Conservation (phyloP, 768 basidiomycete genomes). For the Suillus discolor region DNA sequence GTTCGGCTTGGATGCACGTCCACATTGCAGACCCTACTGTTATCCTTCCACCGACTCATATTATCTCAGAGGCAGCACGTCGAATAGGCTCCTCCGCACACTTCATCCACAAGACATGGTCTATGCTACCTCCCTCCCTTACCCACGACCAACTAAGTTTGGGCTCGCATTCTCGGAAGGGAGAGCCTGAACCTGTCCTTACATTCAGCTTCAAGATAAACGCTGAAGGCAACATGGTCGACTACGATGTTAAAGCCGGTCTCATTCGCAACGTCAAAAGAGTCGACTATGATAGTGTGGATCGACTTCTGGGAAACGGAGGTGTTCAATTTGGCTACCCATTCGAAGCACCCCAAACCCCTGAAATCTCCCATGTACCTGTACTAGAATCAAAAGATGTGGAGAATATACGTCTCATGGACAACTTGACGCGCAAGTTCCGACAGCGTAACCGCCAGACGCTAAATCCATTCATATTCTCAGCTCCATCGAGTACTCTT, state of each 20-base stretch:
- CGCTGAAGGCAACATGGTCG: slow-evolving; percentile 61
- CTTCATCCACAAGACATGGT: slow-evolving; percentile 59
- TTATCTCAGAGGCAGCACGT: slow-evolving; percentile 59
- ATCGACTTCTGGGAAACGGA: slow-evolving; percentile 45
- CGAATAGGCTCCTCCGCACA: slow-evolving; percentile 59
- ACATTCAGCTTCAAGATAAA: slow-evolving; percentile 81
- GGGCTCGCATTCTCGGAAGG: slow-evolving; percentile 36
- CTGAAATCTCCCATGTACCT: slow-evolving; percentile 3
- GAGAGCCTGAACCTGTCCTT: slow-evolving; percentile 57
- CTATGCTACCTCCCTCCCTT: slow-evolving; percentile 72
- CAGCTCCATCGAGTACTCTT: slow-evolving; percentile 31
- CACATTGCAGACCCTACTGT: slow-evolving; percentile 94
- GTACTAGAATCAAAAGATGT: slow-evolving; percentile 22
- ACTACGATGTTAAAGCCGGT: slow-evolving; percentile 71
- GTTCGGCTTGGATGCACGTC: slow-evolving; percentile 77
- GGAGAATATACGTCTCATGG: slow-evolving; percentile 34
- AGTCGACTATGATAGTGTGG: slow-evolving; percentile 69
- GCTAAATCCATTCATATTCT: slow-evolving; percentile 28
- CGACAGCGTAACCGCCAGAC: slow-evolving; percentile 24
- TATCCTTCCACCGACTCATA: slow-evolving; percentile 70
- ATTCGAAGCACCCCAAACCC: slow-evolving; percentile 17
- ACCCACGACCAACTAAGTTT: slow-evolving; percentile 53
- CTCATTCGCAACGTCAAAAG: slow-evolving; percentile 68
- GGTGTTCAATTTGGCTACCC: slow-evolving; percentile 21
- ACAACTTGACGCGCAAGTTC: slow-evolving; percentile 28